Evolutionary conservation across 192 early-diverging fungal species (phyloP), one percentile per base, ranked within the genome.

Genomic region (Umbelopsis vinacea): DNA sequence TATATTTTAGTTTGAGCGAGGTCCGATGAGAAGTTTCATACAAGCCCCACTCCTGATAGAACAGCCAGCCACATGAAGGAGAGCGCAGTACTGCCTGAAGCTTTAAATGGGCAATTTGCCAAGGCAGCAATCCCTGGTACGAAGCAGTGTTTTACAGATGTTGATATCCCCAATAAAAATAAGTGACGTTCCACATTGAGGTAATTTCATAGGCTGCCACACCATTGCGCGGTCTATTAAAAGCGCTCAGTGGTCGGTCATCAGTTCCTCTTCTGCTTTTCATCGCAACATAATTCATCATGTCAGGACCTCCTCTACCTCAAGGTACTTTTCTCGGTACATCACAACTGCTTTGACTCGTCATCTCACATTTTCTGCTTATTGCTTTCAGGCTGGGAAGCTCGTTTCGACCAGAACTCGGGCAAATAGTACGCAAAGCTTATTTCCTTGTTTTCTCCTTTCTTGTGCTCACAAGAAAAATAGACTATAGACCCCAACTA

Each of bases 331-430:
- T 43, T 17, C 29, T 52, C 6, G 38, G 29, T 66, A 29, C 40
- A 37, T 35, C 21, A 6, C n/a, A 9, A 22, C 17, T 46, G 19
- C 29, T 43, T 17, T 21, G 15, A 19, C 15, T 43, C 4, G 17
- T 63, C 33, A 7, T 15, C 40, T 63, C 24, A 37, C 5, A 7
- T 66, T 46, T 47, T 22, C 40, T 71, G n/a, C 40, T 71, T n/a
- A 23, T 43, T 22, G 9, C 26, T 35, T 17, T 8, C 40, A 75
- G 74, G 74, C 24, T 75, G 74, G 74, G 74, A 75, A 75, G 57
- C 69, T 22, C 55, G 68, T 7, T 47, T 4, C 19, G 50, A 69
- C 47, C 69, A 69, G 19, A 69, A 37, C 57, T 63, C 57, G 15
- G 74, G 74, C 50, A 60, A 69, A 66, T 54, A 57, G 74, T 75